phyloP scores from a whole-genome alignment of 2,329 filamentous ascomycete species.

The Xylaria sp. region DNA sequence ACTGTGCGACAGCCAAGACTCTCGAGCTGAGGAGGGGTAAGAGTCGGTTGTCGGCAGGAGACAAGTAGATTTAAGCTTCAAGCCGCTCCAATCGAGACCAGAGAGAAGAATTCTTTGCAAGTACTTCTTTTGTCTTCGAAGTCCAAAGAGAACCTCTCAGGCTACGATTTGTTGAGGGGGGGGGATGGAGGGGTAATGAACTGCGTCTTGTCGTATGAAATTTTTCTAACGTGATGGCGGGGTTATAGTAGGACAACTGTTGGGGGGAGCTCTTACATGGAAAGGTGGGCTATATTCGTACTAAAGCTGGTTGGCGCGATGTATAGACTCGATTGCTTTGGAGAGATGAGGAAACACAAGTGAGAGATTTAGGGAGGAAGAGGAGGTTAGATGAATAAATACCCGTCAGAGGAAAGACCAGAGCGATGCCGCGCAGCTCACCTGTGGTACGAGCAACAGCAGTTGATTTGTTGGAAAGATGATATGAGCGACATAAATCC shows the following conservation, averaged over 20 bases:
- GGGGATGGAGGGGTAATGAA: constrained; percentile 33
- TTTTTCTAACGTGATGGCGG: constrained; percentile 38
- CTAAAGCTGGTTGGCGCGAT: constrained; percentile 15
- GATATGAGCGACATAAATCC: constrained; percentile 35
- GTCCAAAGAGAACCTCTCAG: constrained; percentile 15
- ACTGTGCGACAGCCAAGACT: constrained; percentile 15
- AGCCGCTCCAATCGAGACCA: constrained; percentile 12
- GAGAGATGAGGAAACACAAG: constrained; percentile 18
- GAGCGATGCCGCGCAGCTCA: constrained; percentile 29
- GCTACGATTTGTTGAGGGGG: not conserved
- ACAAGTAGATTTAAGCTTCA: constrained; percentile 16
- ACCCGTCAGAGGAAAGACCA: constrained; percentile 22
- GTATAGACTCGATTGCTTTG: constrained; percentile 11
- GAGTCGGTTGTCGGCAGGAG: not conserved
- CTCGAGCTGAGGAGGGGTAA: constrained; percentile 21
- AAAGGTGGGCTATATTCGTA: constrained; percentile 14
- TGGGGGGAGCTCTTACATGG: constrained; percentile 39
- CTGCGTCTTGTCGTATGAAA: constrained; percentile 21
- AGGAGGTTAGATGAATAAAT: constrained; percentile 36
- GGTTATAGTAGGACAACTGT: constrained; percentile 27
- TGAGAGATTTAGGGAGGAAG: constrained; percentile 30
- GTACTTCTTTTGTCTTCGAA: not conserved
- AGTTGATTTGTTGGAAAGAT: constrained; percentile 38
- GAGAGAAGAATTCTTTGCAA: constrained; percentile 5
- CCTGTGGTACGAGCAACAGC: constrained; percentile 36